Percentiles rank a stretch among this genome's conserved stretches.
phyloP scores from a whole-genome alignment of 2,329 filamentous ascomycete species.

The Botrytis sinoallii region DNA sequence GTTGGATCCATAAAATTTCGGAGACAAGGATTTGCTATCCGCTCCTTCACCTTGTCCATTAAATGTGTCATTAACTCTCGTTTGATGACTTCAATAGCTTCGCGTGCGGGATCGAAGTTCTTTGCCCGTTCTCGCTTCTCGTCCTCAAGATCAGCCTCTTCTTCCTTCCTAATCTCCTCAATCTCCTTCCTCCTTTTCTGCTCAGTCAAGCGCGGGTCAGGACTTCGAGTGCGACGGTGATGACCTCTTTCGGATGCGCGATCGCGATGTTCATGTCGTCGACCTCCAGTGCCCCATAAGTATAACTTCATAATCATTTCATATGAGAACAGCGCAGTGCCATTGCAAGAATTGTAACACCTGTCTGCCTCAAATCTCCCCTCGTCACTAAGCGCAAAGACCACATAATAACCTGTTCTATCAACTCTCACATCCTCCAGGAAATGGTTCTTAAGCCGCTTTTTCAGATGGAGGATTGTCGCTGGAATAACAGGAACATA shows the following conservation, averaged over 20 bases:
- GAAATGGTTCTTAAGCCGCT: slow-evolving; percentile 77
- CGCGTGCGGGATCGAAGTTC: slow-evolving; percentile 84
- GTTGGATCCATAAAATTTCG: slow-evolving; percentile 79
- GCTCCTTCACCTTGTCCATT: slow-evolving; percentile 82
- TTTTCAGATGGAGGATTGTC: slow-evolving; percentile 86
- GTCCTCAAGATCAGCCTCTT: slow-evolving; percentile 79
- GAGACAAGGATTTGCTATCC: slow-evolving; percentile 77
- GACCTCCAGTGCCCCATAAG: slow-evolving; percentile 32
- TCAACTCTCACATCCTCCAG: slow-evolving; percentile 83
- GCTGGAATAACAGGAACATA: slow-evolving; percentile 83
- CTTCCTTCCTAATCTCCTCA: slow-evolving; percentile 65
- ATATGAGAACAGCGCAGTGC: slow-evolving; percentile 86
- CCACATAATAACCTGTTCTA: slow-evolving; percentile 81
- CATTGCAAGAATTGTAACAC: slow-evolving; percentile 76
- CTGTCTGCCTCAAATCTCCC: slow-evolving; percentile 79
- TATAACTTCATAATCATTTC: slow-evolving; percentile 87
- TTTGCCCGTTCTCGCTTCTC: slow-evolving; percentile 85
- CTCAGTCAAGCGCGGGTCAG: slow-evolving; percentile 43
- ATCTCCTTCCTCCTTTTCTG: slow-evolving; percentile 61
- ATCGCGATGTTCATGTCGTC: slow-evolving; percentile 22
- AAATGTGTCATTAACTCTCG: slow-evolving; percentile 83
- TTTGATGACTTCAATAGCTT: slow-evolving; percentile 75
- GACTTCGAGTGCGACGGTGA: slow-evolving; percentile 45
- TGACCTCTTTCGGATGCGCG: slow-evolving; percentile 23
- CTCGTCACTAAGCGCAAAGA: slow-evolving; percentile 75